A percentile compares a stretch with the other conserved stretches of the same genome.
Evolutionary conservation across 805 yeast genomes (phyloP).

Genomic region (Geotrichum ghanense): DNA sequence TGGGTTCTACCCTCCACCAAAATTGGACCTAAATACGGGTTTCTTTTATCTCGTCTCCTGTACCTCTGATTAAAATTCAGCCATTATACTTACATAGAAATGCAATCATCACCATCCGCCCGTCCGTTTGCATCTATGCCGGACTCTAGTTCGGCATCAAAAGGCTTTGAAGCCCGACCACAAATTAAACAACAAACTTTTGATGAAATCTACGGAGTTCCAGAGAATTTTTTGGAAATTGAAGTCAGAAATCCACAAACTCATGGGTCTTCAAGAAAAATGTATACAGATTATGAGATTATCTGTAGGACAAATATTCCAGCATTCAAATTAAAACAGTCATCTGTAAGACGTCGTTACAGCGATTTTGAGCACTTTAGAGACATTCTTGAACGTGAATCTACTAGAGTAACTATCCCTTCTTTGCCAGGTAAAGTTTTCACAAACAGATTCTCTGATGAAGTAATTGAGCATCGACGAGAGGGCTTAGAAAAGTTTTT

Average conservation of each 20-base stretch:
- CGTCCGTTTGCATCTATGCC: constrained; percentile 23
- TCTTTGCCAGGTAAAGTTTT: constrained; percentile 82
- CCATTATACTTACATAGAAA: constrained; percentile 3
- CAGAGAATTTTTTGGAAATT: constrained; percentile 86
- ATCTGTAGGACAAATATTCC: constrained; percentile 87
- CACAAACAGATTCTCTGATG: constrained; percentile 66
- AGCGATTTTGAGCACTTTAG: constrained; percentile 81
- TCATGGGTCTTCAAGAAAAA: constrained; percentile 48
- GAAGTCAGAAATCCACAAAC: constrained; percentile 76
- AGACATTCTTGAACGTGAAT: constrained; percentile 61
- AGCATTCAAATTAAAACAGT: constrained; percentile 52
- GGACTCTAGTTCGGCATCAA: constrained; percentile 12
- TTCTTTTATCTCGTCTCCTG: constrained; percentile 3
- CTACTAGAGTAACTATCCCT: constrained; percentile 73
- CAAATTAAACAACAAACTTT: constrained; percentile 48
- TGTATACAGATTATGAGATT: constrained; percentile 88
- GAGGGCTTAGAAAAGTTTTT: constrained; percentile 76
- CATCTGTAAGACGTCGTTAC: constrained; percentile 74
- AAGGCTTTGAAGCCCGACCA: constrained; percentile 26
- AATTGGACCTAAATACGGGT: too few species aligned
- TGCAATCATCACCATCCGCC: constrained; percentile 16
- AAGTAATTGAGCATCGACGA: constrained; percentile 72
- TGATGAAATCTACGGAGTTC: constrained; percentile 83
- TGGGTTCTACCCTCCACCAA: too few species aligned
- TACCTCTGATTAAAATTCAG: constrained; percentile 3